Evolutionary conservation across 2,329 filamentous ascomycete genomes (phyloP).

Genomic region (Boeremia lycopersici): DNA sequence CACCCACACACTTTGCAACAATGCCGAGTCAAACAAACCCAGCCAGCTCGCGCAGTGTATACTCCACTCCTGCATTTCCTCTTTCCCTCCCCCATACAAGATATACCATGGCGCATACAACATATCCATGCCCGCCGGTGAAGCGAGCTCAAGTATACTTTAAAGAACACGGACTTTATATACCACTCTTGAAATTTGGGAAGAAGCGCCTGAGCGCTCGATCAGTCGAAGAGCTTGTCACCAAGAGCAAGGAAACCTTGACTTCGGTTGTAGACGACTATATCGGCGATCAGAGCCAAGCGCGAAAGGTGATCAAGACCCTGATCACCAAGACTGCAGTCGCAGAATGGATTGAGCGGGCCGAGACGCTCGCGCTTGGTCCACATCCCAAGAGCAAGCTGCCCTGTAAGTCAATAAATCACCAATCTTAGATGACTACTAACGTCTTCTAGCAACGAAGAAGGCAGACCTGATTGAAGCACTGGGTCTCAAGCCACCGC

Average conservation of each 20-base stretch:
- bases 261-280: conserved; percentile 21
- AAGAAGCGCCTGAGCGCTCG: conserved; percentile 20
- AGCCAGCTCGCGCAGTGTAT: neutral
- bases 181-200: conserved; percentile 16
- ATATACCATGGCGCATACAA: neutral
- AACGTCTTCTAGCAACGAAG: neutral
- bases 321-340: conserved; percentile 16
- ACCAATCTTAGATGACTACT: neutral
- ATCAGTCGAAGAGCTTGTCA: conserved; percentile 6
- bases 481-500: neutral
- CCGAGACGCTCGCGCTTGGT: conserved; percentile 27
- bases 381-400: conserved; percentile 17
- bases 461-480: neutral
- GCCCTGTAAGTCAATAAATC: neutral
- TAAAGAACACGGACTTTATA: conserved; percentile 17
- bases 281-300: conserved; percentile 11
- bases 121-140: neutral
- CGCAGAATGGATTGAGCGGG: conserved; percentile 27
- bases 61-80: neutral
- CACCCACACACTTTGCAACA: neutral
- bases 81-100: neutral
- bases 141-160: conserved; percentile 8
- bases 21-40: conserved; percentile 1
- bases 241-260: conserved; percentile 10
- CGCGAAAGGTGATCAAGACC: conserved; percentile 9